phyloP scores from a whole-genome alignment of 495 filamentous ascomycete genomes.

The Evernia prunastri region DNA sequence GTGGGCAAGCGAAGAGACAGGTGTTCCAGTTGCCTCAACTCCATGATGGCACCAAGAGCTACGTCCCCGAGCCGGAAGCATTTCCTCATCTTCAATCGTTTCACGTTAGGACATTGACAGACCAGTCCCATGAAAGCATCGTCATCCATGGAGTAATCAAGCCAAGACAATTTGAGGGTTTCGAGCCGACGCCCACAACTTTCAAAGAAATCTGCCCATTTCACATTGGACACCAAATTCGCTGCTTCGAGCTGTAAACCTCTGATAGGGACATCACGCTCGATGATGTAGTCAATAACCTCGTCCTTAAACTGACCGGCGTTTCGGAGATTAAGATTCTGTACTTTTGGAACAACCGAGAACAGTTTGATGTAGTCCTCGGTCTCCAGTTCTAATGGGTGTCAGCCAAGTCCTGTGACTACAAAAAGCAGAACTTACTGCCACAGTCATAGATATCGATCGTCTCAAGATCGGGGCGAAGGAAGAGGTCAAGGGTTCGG shows the following conservation, averaged over 20 bases:
- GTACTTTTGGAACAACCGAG: constrained; percentile 60
- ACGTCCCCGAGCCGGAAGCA: constrained; percentile 46
- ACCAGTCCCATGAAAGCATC: constrained; percentile 52
- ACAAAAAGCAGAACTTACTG: constrained; percentile 38
- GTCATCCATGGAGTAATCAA: constrained; percentile 67
- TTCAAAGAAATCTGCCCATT: constrained; percentile 61
- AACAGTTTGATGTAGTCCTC: constrained; percentile 78
- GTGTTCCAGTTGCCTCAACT: constrained; percentile 56
- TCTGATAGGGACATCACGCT: constrained; percentile 56
- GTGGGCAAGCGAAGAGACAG: constrained; percentile 60
- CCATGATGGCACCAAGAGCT: constrained; percentile 46
- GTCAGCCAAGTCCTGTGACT: not conserved
- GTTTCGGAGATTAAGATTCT: constrained; percentile 64
- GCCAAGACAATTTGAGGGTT: constrained; percentile 59
- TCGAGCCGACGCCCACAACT: constrained; percentile 55
- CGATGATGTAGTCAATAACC: constrained; percentile 71
- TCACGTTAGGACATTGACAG: constrained; percentile 55
- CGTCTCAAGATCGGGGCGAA: constrained; percentile 57
- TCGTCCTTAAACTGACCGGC: constrained; percentile 82
- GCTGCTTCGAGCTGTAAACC: constrained; percentile 64
- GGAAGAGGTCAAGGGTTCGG: constrained; percentile 65
- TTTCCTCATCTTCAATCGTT: constrained; percentile 63
- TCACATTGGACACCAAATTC: constrained; percentile 66
- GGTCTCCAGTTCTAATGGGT: constrained; percentile 52
- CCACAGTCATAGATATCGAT: constrained; percentile 77